Percentiles rank a stretch among this genome's conserved stretches.
phyloP scores from a whole-genome alignment of 805 yeast species.

The Yarrowia keelungensis region DNA sequence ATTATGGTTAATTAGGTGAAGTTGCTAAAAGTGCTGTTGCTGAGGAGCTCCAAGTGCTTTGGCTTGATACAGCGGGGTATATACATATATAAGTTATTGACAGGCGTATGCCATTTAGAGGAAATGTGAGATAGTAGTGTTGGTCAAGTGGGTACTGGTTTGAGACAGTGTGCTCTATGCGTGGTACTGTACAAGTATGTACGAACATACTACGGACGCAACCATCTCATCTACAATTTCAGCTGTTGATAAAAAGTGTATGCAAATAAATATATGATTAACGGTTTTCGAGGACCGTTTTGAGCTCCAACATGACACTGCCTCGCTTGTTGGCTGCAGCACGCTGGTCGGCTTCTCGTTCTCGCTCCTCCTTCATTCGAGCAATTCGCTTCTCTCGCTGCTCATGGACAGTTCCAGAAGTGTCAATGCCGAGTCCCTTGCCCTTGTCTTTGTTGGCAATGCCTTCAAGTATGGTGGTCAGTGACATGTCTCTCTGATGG shows the following conservation, averaged over 20 bases:
- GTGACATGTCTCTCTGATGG: constrained; percentile 24
- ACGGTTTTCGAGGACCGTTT: constrained; percentile 42
- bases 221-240: neutral
- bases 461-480: constrained; percentile 45
- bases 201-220: too few species aligned
- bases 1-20: neutral
- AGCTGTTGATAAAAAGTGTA: neutral
- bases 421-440: constrained; percentile 10
- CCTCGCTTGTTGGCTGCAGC: constrained; percentile 40
- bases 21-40: constrained; percentile 21
- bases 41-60: constrained; percentile 7
- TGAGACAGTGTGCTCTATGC: too few species aligned
- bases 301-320: constrained; percentile 45
- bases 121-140: neutral
- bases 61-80: constrained; percentile 25
- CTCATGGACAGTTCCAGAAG: constrained; percentile 26
- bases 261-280: constrained; percentile 33
- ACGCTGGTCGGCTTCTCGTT: constrained; percentile 41
- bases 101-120: constrained; percentile 27
- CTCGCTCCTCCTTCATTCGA: constrained; percentile 43
- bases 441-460: constrained; percentile 43
- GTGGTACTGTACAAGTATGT: too few species aligned
- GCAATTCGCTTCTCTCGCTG: constrained; percentile 44
- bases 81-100: constrained; percentile 36
- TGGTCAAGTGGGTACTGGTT: too few species aligned